These are phyloP conservation scores for Saccharum officinarum DNA, from an alignment of 176 grass and related monocot species.

Conservation along the genomic window DNA sequence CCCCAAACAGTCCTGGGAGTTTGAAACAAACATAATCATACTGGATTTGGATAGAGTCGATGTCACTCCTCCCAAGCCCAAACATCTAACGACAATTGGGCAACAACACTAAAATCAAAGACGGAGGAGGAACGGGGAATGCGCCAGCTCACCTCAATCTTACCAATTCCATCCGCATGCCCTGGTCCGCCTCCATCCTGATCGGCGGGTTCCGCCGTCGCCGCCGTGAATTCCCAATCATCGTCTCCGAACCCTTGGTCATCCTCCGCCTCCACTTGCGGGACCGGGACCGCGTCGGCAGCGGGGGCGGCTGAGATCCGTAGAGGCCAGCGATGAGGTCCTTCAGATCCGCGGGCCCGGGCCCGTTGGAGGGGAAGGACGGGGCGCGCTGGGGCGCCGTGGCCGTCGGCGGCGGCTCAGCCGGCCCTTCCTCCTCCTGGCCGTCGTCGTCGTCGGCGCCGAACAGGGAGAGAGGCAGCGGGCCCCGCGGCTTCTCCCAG, in stretches of 20 bases:
- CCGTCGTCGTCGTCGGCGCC: conserved; percentile 18
- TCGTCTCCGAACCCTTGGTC: conserved; percentile 43
- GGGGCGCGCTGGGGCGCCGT: not conserved
- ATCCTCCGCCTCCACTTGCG: not conserved
- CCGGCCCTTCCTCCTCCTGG: conserved; percentile 10
- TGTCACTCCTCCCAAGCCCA: not conserved
- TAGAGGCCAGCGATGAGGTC: conserved; percentile 57
- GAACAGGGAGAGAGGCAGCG: conserved; percentile 57
- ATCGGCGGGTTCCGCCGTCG: not conserved
- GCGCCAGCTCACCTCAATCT: conserved; percentile 31
- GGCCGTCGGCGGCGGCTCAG: not conserved
- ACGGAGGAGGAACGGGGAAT: not conserved
- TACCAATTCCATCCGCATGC: conserved; percentile 1
- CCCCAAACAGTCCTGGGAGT: not conserved
- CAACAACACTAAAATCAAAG: not conserved
- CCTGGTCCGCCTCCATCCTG: not conserved
- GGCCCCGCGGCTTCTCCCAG: conserved; percentile 55
- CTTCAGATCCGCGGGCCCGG: conserved; percentile 34
- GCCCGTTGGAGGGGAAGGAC: not conserved
- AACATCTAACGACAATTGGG: conserved; percentile 2
- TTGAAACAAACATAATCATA: not conserved
- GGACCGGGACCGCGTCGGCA: not conserved
- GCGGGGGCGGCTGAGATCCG: conserved; percentile 34
- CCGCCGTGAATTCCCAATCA: conserved; percentile 59
- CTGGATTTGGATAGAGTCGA: not conserved